Evolutionary conservation across 2,329 filamentous ascomycete species (phyloP).

Genomic region (Sporothrix brunneoviolacea): DNA sequence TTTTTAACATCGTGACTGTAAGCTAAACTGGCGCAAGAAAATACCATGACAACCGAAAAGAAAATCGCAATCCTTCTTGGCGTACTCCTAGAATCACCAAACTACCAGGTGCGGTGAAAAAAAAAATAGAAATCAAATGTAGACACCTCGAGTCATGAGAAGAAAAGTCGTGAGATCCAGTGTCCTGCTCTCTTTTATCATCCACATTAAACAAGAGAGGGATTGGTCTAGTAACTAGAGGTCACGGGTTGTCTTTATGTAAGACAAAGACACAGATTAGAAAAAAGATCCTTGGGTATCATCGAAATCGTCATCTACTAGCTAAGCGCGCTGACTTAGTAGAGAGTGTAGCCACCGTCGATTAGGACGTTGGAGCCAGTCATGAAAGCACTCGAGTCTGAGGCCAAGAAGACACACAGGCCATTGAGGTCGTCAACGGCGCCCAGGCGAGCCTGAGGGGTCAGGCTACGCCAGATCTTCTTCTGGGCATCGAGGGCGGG

Average conservation of each 20-base stretch:
- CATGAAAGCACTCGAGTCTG: conserved; percentile 68
- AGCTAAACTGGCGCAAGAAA: too few relatives aligned
- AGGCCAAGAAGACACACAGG: conserved; percentile 68
- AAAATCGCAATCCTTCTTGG: neutral
- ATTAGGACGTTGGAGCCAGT: conserved; percentile 68
- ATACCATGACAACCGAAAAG: too few relatives aligned
- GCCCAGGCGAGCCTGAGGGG: conserved; percentile 67
- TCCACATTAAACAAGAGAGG: conserved; percentile 3
- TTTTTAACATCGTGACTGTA: too few relatives aligned
- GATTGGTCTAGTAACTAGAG: too few relatives aligned
- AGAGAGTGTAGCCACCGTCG: conserved; percentile 61
- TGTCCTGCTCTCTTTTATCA: neutral
- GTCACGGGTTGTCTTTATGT: neutral
- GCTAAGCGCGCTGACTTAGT: conserved; percentile 7
- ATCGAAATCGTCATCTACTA: conserved; percentile 8
- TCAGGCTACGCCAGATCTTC: conserved; percentile 70
- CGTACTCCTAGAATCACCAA: neutral
- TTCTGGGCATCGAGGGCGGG: conserved; percentile 73
- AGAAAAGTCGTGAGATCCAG: neutral
- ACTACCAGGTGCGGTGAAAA: neutral
- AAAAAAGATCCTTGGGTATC: conserved; percentile 12
- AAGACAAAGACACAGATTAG: neutral
- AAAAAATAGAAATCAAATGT: neutral
- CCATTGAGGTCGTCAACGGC: conserved; percentile 71
- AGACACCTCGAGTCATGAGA: conserved; percentile 1